Evolutionary conservation across 208 protist species (phyloP).

Genomic region (Acanthamoeba healyi): DNA sequence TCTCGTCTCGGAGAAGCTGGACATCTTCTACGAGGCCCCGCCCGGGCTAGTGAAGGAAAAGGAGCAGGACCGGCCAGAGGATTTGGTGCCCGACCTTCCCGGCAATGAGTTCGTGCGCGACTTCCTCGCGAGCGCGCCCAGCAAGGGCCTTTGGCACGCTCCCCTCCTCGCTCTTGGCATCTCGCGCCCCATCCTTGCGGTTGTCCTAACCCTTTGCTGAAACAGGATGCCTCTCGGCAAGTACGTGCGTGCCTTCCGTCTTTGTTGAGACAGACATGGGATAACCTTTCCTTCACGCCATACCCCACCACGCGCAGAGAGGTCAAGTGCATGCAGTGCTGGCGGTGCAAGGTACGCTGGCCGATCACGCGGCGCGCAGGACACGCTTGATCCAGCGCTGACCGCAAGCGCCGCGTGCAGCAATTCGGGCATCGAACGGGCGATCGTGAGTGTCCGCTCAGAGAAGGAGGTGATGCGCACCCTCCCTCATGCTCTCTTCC

Average conservation of each 20-base stretch:
- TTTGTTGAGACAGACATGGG: not conserved
- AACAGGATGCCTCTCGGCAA: conserved; percentile 61
- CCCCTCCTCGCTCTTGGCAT: too few relatives aligned
- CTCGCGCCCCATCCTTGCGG: too few relatives aligned
- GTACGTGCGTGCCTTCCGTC: too few relatives aligned
- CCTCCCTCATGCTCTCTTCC: too few relatives aligned
- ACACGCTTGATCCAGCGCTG: too few relatives aligned
- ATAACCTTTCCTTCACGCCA: not conserved
- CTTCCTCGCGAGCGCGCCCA: conserved; percentile 23
- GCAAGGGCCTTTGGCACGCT: conserved; percentile 40
- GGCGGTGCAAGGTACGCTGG: conserved; percentile 39
- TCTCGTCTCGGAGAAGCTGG: conserved; percentile 3
- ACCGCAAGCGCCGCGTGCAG: too few relatives aligned
- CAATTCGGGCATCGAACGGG: conserved; percentile 43
- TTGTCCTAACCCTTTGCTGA: too few relatives aligned
- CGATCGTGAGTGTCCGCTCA: conserved; percentile 37
- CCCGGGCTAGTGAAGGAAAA: conserved; percentile 52
- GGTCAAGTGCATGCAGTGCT: conserved; percentile 69
- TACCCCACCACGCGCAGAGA: not conserved
- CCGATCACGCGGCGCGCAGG: too few relatives aligned
- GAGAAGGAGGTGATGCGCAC: not conserved
- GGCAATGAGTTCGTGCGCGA: conserved; percentile 38
- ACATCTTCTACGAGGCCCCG: conserved; percentile 62
- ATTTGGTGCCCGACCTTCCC: not conserved
- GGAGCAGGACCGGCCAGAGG: conserved; percentile 35